These are phyloP conservation scores for Myotisia sp. DNA, from an alignment of 2,329 filamentous ascomycete genomes.

Conservation along the genomic window DNA sequence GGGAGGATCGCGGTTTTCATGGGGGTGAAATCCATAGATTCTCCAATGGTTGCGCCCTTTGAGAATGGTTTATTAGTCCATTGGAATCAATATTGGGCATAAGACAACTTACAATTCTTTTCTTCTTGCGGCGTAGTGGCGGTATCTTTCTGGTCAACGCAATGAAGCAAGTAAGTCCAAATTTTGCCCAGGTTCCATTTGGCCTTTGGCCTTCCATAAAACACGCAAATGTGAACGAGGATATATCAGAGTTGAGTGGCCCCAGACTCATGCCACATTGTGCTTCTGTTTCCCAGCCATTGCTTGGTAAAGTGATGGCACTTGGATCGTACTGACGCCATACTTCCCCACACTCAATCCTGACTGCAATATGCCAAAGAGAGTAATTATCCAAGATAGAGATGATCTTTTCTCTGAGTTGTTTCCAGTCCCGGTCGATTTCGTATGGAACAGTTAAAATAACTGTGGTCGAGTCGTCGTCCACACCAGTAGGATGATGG, in stretches of 20 bases:
- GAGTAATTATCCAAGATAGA: background rate
- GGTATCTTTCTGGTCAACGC: no score
- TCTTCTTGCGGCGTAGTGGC: background rate
- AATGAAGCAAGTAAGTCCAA: conserved; percentile 3
- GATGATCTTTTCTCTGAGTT: background rate
- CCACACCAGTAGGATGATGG: background rate
- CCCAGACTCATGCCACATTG: conserved; percentile 1
- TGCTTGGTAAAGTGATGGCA: background rate
- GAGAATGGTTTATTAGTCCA: no score
- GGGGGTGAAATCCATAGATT: no score
- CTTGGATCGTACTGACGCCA: background rate
- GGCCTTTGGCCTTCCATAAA: background rate
- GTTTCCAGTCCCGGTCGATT: background rate
- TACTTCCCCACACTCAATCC: background rate
- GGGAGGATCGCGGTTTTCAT: no score
- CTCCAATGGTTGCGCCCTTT: no score
- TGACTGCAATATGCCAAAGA: background rate
- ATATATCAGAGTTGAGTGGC: background rate
- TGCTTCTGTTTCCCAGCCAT: background rate
- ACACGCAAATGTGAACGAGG: background rate
- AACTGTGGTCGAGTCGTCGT: conserved; percentile 1
- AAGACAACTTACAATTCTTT: background rate
- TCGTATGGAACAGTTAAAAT: conserved; percentile 9
- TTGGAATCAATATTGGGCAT: no score
- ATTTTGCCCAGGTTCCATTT: background rate